Base-by-base conservation (phyloP, 2,329 filamentous ascomycete genomes). In the Pseudogymnoascus sp. region DNA sequence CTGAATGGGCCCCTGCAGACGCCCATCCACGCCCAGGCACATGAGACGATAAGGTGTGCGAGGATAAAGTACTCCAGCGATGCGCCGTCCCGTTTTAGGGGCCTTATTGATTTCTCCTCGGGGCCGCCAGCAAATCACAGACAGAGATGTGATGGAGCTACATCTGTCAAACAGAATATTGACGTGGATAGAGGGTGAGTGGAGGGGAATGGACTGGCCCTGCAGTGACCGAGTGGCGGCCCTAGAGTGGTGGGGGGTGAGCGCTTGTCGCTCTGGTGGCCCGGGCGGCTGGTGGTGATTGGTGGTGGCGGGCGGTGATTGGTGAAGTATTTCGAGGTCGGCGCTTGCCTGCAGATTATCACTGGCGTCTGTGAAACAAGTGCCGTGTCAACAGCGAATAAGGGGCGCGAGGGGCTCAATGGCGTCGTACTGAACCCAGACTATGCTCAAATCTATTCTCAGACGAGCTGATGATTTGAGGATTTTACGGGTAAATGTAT, bases 31-130 rank as follows among this genome's bases (percentile, higher is more conserved):
- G 46, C 46, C 26, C 26, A 56, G 46, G n/a, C 26, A 56, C 46
- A 56, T 56, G 46, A 56, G 46, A 56, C 26, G 46, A 56, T 56
- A 56, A 56, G 46, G 26, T 56, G 46, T 56, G n/a, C 26, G 29
- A 56, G 46, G 26, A 26, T 31, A 33, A 19, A 26, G 46, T 33
- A 7, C 26, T 33, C 46, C 9, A 56, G 46, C 46, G 46, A 56
- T 56, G 46, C 46, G 46, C 46, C 46, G 46, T 56, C 46, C 46
- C 26, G 10, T 13, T 33, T 56, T 56, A 33, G 46, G 46, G 26
- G 46, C 46, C 29, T 33, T 19, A 19, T 56, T 33, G 46, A 13
- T 56, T 56, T 56, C 9, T 33, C 46, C 26, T 13, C n/a, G 26
- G n/a, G 26, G 26, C n/a, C 7, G 29, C 9, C 46, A 56, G 46